A percentile compares a stretch with the other conserved stretches of the same genome.
Conservation (phyloP, 768 basidiomycete species). For the Boletus tylopilopsis region DNA sequence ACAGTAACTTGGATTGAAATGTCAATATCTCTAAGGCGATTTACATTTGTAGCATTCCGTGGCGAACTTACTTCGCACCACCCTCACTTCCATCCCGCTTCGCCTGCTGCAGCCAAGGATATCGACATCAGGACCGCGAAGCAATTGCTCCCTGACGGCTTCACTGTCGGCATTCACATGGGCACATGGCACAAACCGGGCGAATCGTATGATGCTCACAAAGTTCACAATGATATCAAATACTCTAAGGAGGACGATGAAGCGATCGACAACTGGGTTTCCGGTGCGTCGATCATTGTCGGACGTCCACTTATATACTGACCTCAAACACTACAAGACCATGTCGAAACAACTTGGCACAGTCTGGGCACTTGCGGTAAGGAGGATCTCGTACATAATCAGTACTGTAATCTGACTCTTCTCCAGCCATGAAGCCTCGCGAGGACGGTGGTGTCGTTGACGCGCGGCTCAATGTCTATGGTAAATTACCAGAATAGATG, state of each 20-base stretch:
- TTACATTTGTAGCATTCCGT: constrained; percentile 54
- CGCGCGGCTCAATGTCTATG: constrained; percentile 54
- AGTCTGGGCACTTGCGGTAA: constrained; percentile 48
- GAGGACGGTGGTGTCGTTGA: constrained; percentile 58
- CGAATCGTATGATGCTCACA: constrained; percentile 48
- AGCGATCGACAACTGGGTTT: constrained; percentile 65
- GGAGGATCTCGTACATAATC: neutral
- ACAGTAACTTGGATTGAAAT: too few species aligned
- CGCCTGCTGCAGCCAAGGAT: constrained; percentile 54
- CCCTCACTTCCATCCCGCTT: constrained; percentile 70
- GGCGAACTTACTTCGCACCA: constrained; percentile 71
- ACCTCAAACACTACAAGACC: constrained; percentile 31
- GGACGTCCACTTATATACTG: neutral
- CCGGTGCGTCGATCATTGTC: constrained; percentile 24
- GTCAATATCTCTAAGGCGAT: too few species aligned
- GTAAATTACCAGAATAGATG: too few species aligned
- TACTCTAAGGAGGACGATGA: constrained; percentile 66
- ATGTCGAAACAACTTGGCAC: constrained; percentile 79
- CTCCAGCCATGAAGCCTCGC: constrained; percentile 56
- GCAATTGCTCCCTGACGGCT: constrained; percentile 52
- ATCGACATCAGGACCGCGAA: constrained; percentile 69
- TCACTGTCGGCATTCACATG: constrained; percentile 74
- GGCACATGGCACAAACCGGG: constrained; percentile 60
- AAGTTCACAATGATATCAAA: constrained; percentile 61
- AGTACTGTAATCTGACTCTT: neutral